These are phyloP conservation scores for Daldinia caldariorum DNA, from an alignment of 495 filamentous ascomycete genomes.

Conservation along the genomic window DNA sequence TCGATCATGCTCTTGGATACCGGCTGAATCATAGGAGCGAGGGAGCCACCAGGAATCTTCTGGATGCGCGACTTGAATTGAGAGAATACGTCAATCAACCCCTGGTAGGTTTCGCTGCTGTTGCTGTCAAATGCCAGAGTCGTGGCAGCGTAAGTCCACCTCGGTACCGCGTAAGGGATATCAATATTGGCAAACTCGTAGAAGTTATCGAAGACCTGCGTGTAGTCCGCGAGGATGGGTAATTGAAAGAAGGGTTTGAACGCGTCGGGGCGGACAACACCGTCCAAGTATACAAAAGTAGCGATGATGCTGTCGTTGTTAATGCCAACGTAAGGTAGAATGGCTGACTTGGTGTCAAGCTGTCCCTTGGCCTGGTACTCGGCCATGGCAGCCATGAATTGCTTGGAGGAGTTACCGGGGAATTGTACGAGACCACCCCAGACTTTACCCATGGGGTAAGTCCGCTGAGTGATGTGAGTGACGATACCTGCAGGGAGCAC, in stretches of 20 bases:
- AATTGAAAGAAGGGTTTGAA: constrained; percentile 8
- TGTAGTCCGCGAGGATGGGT: not conserved
- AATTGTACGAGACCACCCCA: constrained; percentile 11
- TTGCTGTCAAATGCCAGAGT: constrained; percentile 5
- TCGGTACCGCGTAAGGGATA: not conserved
- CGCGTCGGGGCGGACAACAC: not conserved
- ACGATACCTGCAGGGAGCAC: not conserved
- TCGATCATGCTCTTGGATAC: constrained; percentile 14
- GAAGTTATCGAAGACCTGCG: constrained; percentile 8
- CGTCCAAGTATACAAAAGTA: constrained; percentile 12
- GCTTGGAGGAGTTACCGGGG: constrained; percentile 8
- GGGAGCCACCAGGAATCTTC: constrained; percentile 3
- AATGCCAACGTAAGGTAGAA: constrained; percentile 8
- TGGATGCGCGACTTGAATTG: constrained; percentile 1
- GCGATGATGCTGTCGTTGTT: constrained; percentile 15
- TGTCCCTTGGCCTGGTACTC: constrained; percentile 6
- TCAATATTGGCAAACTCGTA: constrained; percentile 7
- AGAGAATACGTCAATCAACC: constrained; percentile 2
- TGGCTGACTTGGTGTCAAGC: constrained; percentile 10
- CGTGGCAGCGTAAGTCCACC: constrained; percentile 11
- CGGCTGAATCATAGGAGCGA: constrained; percentile 6
- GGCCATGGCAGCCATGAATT: constrained; percentile 13
- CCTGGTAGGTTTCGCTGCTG: constrained; percentile 5
- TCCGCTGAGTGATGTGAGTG: constrained; percentile 7
- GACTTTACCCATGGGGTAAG: constrained; percentile 9